Evolutionary conservation across 257 asterid species (phyloP).

Genomic region (Pogostemon cablin): DNA sequence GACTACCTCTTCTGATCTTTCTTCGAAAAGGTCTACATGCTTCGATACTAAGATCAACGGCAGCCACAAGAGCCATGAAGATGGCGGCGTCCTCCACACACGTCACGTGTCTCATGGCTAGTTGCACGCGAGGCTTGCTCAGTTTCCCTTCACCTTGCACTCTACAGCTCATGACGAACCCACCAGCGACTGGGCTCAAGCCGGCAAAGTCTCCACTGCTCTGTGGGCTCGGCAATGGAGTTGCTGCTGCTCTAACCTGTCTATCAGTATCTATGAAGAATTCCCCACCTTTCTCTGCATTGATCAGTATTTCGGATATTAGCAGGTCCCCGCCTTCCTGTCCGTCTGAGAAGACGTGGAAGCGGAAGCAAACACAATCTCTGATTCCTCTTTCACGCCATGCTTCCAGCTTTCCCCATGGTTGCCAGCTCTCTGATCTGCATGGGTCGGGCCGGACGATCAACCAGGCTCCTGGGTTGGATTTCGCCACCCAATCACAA

Average conservation of each 20-base stretch:
- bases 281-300: conserved; percentile 89
- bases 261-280: conserved; percentile 83
- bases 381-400: conserved; percentile 89
- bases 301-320: conserved; percentile 69
- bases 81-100: conserved; percentile 97
- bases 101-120: conserved; percentile 86
- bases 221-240: conserved; percentile 75
- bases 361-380: conserved; percentile 79
- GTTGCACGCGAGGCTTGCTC: conserved; percentile 83
- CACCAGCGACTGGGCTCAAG: conserved; percentile 63
- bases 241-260: conserved; percentile 53
- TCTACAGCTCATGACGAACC: conserved; percentile 90
- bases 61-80: conserved; percentile 95
- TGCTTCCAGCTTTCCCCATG: conserved; percentile 99
- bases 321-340: conserved; percentile 76
- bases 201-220: conserved; percentile 85
- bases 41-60: conserved; percentile 91
- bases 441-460: conserved; percentile 81
- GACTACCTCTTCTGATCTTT: conserved; percentile 58
- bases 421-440: conserved; percentile 89
- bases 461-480: conserved; percentile 99
- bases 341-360: conserved; percentile 73
- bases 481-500: conserved; percentile 92
- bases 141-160: conserved; percentile 85
- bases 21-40: conserved; percentile 86